phyloP scores from a whole-genome alignment of 306 rosid genomes.

The Vigna nakashimae region DNA sequence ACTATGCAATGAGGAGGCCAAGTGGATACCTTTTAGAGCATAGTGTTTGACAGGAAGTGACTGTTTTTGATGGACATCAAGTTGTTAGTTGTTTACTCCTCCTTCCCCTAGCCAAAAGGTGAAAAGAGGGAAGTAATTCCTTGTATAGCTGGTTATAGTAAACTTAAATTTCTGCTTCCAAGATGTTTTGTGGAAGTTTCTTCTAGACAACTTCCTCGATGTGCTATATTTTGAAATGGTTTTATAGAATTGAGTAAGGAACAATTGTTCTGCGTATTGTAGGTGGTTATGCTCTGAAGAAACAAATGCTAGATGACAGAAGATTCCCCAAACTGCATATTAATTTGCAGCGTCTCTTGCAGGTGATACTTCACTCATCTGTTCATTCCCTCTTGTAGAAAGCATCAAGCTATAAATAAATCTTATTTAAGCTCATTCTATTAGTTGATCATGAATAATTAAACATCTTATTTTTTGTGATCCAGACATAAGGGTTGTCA shows the following conservation, averaged over 20 bases:
- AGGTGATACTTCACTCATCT: constrained; percentile 60
- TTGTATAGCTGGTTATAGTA: not conserved
- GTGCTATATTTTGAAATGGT: not conserved
- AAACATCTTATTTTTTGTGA: not conserved
- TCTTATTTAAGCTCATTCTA: not conserved
- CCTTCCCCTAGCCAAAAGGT: not conserved
- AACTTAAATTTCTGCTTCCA: constrained; percentile 19
- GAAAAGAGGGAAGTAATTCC: constrained; percentile 16
- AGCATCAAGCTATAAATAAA: constrained; percentile 18
- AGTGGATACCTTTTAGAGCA: not conserved
- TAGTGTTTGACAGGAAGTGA: constrained; percentile 20
- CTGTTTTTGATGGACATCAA: constrained; percentile 27
- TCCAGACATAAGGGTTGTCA: constrained; percentile 10
- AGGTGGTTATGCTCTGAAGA: constrained; percentile 90
- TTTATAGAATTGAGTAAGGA: constrained; percentile 28
- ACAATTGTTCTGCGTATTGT: constrained; percentile 40
- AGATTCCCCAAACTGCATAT: constrained; percentile 96
- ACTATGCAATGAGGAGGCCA: not conserved
- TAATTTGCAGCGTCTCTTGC: constrained; percentile 92
- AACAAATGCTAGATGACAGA: constrained; percentile 97
- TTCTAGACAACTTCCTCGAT: constrained; percentile 5
- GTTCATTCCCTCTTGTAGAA: constrained; percentile 1
- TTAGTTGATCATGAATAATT: not conserved
- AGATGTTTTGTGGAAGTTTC: constrained; percentile 30
- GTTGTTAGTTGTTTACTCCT: constrained; percentile 16